Evolutionary conservation across 495 filamentous ascomycete species (phyloP), one percentile per base, ranked within the genome.

Genomic region (Neurospora sp.): DNA sequence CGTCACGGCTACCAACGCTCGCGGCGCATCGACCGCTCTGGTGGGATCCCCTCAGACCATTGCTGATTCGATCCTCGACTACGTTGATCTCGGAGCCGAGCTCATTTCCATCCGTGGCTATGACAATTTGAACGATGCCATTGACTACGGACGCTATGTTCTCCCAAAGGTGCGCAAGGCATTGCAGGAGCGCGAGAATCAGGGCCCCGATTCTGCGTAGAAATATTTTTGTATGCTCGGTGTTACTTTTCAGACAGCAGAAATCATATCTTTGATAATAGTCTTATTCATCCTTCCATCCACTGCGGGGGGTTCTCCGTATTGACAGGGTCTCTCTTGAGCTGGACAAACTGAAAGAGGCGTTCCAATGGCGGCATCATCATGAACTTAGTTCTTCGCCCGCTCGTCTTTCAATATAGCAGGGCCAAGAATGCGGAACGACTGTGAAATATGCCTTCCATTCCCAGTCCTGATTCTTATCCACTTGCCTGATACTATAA

Each of bases 31-130:
- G 9, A 88, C 86, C 3, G 86, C 86, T 11, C 77, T 88, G 69
- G 86, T 88, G 7, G 86, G 86, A 4, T 85, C 84, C 12, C 75
- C 76, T 11, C 76, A 85, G 79, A 88, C 86, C 2, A 81, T 88
- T 62, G 77, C 76, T 1, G 84, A 86, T 14, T 87, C 85, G 12
- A 79, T 88, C 31, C 72, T 88, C 7, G 86, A 88, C 59, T 88
- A 88, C 77, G 83, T 87, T 12, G 83, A 86, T 72, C 77, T 88
- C 10, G 86, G 86, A 1, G 82, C 82, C 5, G 86, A 87, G 72
- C 73, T 88, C 31, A 86, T 88, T 46, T 87, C 85, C 3, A 87
- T 88, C 69, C 84, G 85, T 37, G 86, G 86, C 1, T 88, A 87
- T 75, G 86, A 88, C 72, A 88, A 87, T 66, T 79, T 86, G 7